phyloP scores from a whole-genome alignment of 2,329 filamentous ascomycete species.

The Penicillium sp. region DNA sequence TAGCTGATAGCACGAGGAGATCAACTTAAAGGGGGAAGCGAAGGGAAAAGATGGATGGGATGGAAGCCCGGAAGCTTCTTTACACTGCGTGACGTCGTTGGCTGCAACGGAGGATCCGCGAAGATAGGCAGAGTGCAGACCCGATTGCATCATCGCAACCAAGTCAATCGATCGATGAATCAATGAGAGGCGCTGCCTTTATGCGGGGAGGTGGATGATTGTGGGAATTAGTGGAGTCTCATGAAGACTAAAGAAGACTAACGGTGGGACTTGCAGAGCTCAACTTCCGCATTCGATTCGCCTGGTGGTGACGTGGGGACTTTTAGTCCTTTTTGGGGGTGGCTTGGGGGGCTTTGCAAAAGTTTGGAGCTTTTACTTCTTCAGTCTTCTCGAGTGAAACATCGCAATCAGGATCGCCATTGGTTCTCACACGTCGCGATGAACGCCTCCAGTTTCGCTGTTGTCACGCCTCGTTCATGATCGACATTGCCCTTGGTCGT shows the following conservation, averaged over 20 bases:
- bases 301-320: constrained; percentile 17
- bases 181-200: constrained; percentile 14
- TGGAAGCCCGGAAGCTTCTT: constrained; percentile 30
- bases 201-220: not conserved
- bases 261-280: not conserved
- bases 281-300: constrained; percentile 6
- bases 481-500: not conserved
- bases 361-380: not conserved
- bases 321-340: not conserved
- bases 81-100: constrained; percentile 35
- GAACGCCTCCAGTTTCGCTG: not conserved
- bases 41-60: constrained; percentile 18
- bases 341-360: not conserved
- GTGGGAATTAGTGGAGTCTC: not conserved
- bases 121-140: constrained; percentile 1
- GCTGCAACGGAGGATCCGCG: constrained; percentile 27
- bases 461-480: not conserved
- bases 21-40: not conserved
- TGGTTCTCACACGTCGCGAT: not conserved
- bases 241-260: too few species aligned
- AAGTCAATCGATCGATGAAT: constrained; percentile 20
- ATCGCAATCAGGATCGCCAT: not conserved
- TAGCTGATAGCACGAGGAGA: not conserved
- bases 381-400: not conserved
- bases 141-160: constrained; percentile 27